phyloP scores from a whole-genome alignment of 1,284 basidiomycete species.

The Ceratobasidium sp. region DNA sequence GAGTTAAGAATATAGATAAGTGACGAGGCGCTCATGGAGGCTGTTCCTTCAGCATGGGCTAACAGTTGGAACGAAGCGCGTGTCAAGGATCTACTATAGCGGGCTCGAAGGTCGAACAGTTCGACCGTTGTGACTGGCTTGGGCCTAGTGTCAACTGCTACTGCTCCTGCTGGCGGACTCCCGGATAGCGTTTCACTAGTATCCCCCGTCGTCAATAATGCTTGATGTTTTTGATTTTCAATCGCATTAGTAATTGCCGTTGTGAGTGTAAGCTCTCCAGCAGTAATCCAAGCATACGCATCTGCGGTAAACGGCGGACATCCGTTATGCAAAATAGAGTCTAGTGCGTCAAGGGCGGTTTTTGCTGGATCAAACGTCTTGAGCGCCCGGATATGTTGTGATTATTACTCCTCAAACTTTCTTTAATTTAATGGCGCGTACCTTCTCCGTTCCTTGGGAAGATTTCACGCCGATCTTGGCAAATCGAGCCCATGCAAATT shows the following conservation, averaged over 20 bases:
- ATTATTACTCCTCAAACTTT: not conserved
- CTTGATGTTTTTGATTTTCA: not conserved
- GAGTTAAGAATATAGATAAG: conserved; percentile 1
- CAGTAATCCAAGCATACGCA: conserved; percentile 6
- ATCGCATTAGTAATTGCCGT: not conserved
- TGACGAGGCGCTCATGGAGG: not conserved
- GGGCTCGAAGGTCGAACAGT: conserved; percentile 1
- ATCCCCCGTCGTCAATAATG: not conserved
- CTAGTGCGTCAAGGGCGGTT: not conserved
- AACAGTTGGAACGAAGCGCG: not conserved
- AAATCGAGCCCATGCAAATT: too few relatives aligned
- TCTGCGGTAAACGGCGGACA: conserved; percentile 15
- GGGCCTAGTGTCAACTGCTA: not conserved
- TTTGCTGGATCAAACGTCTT: not conserved
- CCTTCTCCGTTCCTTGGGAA: too few relatives aligned
- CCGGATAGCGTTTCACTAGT: not conserved
- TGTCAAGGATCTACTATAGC: not conserved
- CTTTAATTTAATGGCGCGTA: too few relatives aligned
- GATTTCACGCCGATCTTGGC: too few relatives aligned
- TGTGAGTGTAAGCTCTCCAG: conserved; percentile 7
- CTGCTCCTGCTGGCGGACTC: not conserved
- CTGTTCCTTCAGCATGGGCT: not conserved
- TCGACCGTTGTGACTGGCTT: not conserved
- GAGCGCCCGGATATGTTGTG: not conserved
- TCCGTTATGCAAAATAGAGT: conserved; percentile 6